A percentile compares a stretch with the other conserved stretches of the same genome.
These are phyloP conservation scores for Epithele typhae DNA, from an alignment of 768 basidiomycete species.

Conservation along the genomic window DNA sequence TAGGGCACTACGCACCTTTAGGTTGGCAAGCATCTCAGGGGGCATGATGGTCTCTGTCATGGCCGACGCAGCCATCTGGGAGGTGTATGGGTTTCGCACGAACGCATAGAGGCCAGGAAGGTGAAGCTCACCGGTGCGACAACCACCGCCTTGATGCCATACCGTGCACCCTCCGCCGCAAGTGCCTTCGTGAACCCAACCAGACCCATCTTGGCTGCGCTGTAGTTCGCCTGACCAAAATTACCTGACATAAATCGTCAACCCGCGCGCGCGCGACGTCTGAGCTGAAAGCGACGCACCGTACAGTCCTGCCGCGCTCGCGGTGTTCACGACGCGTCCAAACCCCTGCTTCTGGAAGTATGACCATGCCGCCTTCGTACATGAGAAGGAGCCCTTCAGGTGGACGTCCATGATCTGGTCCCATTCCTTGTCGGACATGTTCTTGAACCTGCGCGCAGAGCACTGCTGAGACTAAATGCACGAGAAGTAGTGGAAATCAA, in stretches of 20 bases:
- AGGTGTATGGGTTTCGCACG: no score
- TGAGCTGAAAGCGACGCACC: slow-evolving; percentile 40
- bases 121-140: slow-evolving; percentile 82
- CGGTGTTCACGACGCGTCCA: slow-evolving; percentile 91
- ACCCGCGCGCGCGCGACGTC: background rate
- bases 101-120: background rate
- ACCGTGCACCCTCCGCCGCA: slow-evolving; percentile 88
- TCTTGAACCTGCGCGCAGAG: slow-evolving; percentile 71
- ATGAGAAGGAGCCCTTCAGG: slow-evolving; percentile 88
- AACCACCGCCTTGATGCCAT: slow-evolving; percentile 80
- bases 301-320: slow-evolving; percentile 91
- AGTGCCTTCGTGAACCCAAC: slow-evolving; percentile 91
- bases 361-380: slow-evolving; percentile 95
- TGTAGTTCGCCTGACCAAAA: slow-evolving; percentile 97
- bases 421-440: slow-evolving; percentile 95
- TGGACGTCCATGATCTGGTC: slow-evolving; percentile 88
- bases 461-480: background rate
- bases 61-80: slow-evolving; percentile 85
- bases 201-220: slow-evolving; percentile 96
- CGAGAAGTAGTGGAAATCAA: slow-evolving; percentile 4
- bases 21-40: slow-evolving; percentile 85
- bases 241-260: slow-evolving; percentile 50
- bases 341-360: slow-evolving; percentile 93
- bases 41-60: slow-evolving; percentile 98
- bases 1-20: slow-evolving; percentile 46